Percentiles rank a stretch among this genome's conserved stretches.
phyloP scores from a whole-genome alignment of 345 rosid species.

The Melaleuca alternifolia region DNA sequence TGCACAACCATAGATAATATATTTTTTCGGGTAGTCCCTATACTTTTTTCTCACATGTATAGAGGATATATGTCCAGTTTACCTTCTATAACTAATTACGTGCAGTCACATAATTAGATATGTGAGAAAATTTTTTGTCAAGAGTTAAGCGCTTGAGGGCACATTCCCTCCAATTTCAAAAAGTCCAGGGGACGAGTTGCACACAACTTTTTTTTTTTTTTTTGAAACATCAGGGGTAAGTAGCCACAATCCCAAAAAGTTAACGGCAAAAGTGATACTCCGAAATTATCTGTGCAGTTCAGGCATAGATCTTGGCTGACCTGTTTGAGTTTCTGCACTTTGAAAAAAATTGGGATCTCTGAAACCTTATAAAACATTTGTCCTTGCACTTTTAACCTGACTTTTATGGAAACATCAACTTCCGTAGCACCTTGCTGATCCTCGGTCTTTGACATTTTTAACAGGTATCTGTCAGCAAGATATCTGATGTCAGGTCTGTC shows the following conservation, averaged over 20 bases:
- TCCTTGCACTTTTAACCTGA: too few relatives aligned
- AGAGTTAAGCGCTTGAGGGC: not conserved
- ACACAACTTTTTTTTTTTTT: not conserved
- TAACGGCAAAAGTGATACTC: not conserved
- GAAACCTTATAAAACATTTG: not conserved
- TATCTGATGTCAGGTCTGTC: slow-evolving; percentile 17
- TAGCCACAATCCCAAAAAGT: not conserved
- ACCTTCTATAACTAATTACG: not conserved
- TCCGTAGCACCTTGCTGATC: not conserved
- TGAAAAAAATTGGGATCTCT: not conserved
- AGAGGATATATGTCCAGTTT: accelerated
- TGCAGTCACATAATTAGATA: not conserved
- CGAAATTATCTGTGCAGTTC: not conserved
- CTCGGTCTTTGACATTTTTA: not conserved
- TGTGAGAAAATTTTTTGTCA: accelerated
- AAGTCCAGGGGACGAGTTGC: not conserved
- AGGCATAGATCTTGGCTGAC: not conserved
- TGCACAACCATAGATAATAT: accelerated
- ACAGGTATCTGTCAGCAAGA: slow-evolving; percentile 17
- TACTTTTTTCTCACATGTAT: not conserved
- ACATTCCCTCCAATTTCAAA: not conserved
- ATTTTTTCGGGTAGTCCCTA: accelerated
- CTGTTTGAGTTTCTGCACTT: not conserved
- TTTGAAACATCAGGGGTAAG: not conserved
- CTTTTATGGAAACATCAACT: not conserved